Evolutionary conservation across 768 basidiomycete species (phyloP).

Genomic region (Trametes meyenii): DNA sequence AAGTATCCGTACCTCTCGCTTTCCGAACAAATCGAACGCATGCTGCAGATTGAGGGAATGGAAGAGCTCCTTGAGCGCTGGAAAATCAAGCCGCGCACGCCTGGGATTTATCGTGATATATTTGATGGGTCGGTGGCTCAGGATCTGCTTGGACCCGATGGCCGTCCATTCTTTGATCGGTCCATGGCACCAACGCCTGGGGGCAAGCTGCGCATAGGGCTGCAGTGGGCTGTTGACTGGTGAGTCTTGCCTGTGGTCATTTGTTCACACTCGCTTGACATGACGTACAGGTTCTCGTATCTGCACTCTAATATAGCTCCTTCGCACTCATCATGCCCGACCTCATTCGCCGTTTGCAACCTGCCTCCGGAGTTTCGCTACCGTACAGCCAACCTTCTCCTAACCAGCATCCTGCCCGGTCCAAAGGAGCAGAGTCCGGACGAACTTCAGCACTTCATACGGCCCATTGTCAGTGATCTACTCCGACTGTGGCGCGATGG

Average conservation of each 20-base stretch:
- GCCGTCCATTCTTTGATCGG: slow-evolving; percentile 32
- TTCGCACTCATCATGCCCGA: slow-evolving; percentile 38
- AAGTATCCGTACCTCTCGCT: slow-evolving; percentile 14
- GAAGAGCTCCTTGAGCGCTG: slow-evolving; percentile 31
- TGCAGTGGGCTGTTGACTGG: slow-evolving; percentile 38
- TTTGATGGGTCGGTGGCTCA: slow-evolving; percentile 34
- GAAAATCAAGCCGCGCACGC: not conserved
- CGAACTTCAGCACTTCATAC: not conserved
- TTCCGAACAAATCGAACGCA: slow-evolving; percentile 14
- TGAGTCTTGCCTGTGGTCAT: slow-evolving; percentile 19
- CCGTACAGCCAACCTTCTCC: not conserved
- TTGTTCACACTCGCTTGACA: not conserved
- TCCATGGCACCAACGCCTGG: slow-evolving; percentile 3
- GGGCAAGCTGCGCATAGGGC: slow-evolving; percentile 34
- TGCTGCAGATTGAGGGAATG: slow-evolving; percentile 27
- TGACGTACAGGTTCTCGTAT: slow-evolving; percentile 38
- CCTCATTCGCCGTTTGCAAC: slow-evolving; percentile 37
- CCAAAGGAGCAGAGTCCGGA: not conserved
- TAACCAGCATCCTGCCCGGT: not conserved
- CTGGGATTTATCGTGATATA: slow-evolving; percentile 27
- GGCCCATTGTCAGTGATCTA: not conserved
- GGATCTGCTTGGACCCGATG: slow-evolving; percentile 28
- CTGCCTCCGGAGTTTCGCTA: slow-evolving; percentile 30
- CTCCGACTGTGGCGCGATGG: not conserved
- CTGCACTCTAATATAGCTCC: slow-evolving; percentile 37